These are phyloP conservation scores for Amesomyces nigricolor DNA, from an alignment of 2,329 filamentous ascomycete genomes.

Conservation along the genomic window DNA sequence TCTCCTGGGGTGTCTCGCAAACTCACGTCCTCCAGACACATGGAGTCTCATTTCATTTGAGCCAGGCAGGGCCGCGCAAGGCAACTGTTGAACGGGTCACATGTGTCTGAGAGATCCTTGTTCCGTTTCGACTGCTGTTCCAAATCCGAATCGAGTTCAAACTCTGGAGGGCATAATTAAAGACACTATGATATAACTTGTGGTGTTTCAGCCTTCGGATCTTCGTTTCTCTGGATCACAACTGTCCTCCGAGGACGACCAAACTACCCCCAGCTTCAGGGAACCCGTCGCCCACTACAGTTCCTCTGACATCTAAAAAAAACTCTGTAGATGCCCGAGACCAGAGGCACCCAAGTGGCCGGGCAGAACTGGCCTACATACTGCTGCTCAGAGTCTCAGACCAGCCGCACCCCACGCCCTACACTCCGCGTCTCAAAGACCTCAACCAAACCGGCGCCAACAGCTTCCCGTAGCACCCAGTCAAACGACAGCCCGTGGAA, in stretches of 20 bases:
- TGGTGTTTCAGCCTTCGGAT: not conserved
- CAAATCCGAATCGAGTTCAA: not conserved
- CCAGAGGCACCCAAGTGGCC: no score
- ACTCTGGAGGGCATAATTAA: not conserved
- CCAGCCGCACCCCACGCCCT: slow-evolving; percentile 56
- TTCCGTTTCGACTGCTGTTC: slow-evolving; percentile 8
- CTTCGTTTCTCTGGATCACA: no score
- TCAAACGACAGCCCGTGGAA: slow-evolving; percentile 66
- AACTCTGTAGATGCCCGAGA: not conserved
- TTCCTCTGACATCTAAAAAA: not conserved
- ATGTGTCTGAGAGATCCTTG: not conserved
- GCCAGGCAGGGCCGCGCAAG: no score
- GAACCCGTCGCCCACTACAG: not conserved
- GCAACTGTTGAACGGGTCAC: no score
- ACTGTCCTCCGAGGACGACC: no score
- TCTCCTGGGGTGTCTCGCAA: no score
- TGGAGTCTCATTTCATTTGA: no score
- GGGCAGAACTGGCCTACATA: no score
- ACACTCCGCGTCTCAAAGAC: slow-evolving; percentile 70
- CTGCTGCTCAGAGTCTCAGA: slow-evolving; percentile 20
- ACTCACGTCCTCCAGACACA: no score
- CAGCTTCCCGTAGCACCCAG: slow-evolving; percentile 65
- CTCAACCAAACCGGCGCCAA: slow-evolving; percentile 65
- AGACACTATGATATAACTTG: not conserved
- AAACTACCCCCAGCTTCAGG: no score